Base-by-base conservation (phyloP, 2,329 filamentous ascomycete species). In the Teratosphaeria pseudoeucalypti region DNA sequence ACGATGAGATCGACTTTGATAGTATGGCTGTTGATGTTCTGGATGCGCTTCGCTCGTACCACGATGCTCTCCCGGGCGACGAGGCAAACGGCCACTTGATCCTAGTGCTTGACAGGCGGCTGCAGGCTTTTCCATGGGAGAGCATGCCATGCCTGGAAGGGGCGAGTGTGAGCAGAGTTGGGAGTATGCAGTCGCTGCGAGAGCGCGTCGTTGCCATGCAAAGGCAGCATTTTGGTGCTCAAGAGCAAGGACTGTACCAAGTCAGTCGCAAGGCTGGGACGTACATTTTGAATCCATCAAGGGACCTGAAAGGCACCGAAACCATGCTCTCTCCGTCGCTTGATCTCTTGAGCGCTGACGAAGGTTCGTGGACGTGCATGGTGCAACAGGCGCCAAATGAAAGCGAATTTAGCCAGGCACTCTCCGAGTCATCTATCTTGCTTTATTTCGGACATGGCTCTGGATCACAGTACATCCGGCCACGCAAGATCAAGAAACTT, bases 1-100 rank as follows among this genome's bases (percentile, higher is more conserved):
- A 96, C 74, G 94, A 99, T 67, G 94, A 99, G 75, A 89, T 99
- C 63, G 92, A 97, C 73, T 95, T 97, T 70, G 94, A 99, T 66
- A 77, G 81, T 54, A 95, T 99, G 84, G 85, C 92, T 5, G 81
- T 97, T 47, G 91, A 96, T 67, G 90, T 89, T 0, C 82, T 90
- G 47, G 92, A 96, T 74, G 90, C 91, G 2, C 77, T 99, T 29
- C 84, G 86, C 56, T 82, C 84, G 0, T 96, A 96, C 70, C 86
- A 96, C 68, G 68, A 63, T 59, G 53, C 53, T 55, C 6, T 37
- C n/a, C 53, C 53, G n/a, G 34, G n/a, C 6, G 32, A 56, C 27
- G n/a, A 10, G 3, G 16, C 43, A n/a, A 68, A 67, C 16, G 77
- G 77, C 1, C 94, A 99, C 70, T 92, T 90, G 0, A 87, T 99